phyloP scores from a whole-genome alignment of 495 filamentous ascomycete genomes.

The Bathelium albidoporum region DNA sequence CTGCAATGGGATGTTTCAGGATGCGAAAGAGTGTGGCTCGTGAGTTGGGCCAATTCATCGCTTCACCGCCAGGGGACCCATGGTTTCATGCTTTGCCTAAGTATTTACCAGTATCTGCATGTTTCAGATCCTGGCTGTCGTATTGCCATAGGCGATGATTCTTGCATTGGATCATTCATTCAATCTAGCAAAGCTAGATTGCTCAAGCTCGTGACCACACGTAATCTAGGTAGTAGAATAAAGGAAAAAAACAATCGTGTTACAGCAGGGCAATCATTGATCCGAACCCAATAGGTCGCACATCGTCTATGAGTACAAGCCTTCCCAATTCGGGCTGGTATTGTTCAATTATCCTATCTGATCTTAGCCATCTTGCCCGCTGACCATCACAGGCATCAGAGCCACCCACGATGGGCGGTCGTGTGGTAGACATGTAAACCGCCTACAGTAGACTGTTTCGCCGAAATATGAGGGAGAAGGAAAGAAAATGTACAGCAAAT shows the following conservation, averaged over 20 bases:
- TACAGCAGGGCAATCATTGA: no score
- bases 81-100: not conserved
- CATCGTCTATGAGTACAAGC: slow-evolving; percentile 3
- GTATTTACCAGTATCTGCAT: not conserved
- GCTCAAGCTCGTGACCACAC: not conserved
- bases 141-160: not conserved
- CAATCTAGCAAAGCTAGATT: not conserved
- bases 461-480: not conserved
- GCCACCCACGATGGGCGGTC: not conserved
- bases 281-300: not conserved
- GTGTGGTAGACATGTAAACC: not conserved
- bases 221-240: not conserved
- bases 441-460: not conserved
- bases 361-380: not conserved
- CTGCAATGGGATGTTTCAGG: not conserved
- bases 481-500: not conserved
- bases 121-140: no score
- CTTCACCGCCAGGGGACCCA: not conserved
- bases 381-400: not conserved
- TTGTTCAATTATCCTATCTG: not conserved
- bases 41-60: not conserved
- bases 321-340: not conserved
- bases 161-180: not conserved
- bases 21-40: not conserved
- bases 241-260: not conserved